Conservation (phyloP, 1,284 basidiomycete species). For the Heterobasidion occidentale region DNA sequence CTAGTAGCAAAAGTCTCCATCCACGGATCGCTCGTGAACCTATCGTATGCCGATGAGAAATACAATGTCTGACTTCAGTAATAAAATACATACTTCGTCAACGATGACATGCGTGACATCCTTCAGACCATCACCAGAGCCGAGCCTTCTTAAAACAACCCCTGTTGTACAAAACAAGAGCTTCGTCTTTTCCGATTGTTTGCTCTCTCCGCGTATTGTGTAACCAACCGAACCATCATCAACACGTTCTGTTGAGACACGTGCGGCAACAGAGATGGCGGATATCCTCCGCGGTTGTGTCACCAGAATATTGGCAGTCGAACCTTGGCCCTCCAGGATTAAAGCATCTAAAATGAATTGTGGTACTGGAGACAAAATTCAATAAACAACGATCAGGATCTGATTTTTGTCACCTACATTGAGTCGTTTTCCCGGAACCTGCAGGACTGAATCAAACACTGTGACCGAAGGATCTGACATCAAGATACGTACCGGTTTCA, state of each 20-base stretch:
- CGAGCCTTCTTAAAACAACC: constrained; percentile 77
- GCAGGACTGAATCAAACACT: neutral
- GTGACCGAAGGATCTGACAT: neutral
- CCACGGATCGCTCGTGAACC: constrained; percentile 89
- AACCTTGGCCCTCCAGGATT: constrained; percentile 57
- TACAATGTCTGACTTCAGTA: neutral
- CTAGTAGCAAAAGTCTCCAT: constrained; percentile 89
- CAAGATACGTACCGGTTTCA: constrained; percentile 52
- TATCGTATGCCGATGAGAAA: constrained; percentile 18
- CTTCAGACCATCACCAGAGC: constrained; percentile 64
- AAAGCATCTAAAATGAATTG: constrained; percentile 87
- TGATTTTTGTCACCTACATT: constrained; percentile 36
- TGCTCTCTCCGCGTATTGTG: constrained; percentile 85
- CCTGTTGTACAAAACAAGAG: constrained; percentile 92
- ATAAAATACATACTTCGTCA: constrained; percentile 60
- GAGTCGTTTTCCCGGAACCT: constrained; percentile 90
- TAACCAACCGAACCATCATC: constrained; percentile 87
- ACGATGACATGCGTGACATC: constrained; percentile 83
- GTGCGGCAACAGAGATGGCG: constrained; percentile 83
- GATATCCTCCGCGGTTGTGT: constrained; percentile 90
- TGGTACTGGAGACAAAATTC: constrained; percentile 49
- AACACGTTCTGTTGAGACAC: constrained; percentile 81
- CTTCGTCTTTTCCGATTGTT: constrained; percentile 59
- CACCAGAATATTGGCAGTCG: constrained; percentile 72
- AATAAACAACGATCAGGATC: neutral